Base-by-base conservation (phyloP, 2,329 filamentous ascomycete genomes). In the Xylaria sp. region DNA sequence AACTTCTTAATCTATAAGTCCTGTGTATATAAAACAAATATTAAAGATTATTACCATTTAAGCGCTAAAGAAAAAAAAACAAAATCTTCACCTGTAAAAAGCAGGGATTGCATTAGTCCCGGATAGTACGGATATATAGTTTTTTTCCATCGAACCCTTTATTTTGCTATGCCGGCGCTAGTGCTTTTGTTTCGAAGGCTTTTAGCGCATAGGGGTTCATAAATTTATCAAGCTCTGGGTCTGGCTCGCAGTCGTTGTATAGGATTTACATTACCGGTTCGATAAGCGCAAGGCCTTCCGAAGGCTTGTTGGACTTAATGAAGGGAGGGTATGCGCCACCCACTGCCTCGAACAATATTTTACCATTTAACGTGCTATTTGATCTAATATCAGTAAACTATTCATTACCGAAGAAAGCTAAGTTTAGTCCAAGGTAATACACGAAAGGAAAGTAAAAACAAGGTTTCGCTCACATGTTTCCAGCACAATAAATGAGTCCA, bases 1-100 rank as follows among this genome's bases (percentile, higher is more conserved):
- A 73, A 69, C 54, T 73, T 77, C 50, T 75, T 67, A 0, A 75
- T 34, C 74, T 74, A 77, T 6, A 46, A 9, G 31, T 77, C 70
- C 52, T 66, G 31, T 1, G 8, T 0, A n/a, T n/a, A n/a, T n/a
- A n/a, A n/a, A n/a, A n/a, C 3, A 50, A 1, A 57, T 1, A 12
- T 56, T 18, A 63, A n/a, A 46, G 20, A 34, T 51, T 37, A 34
- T 8, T 2, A 12, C 28, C 2, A 13, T 20, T 20, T 34, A 56
- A n/a, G 25, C 20, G 31, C 12, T 1, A 13, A 48, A 48, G 20
- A 8, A 6, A 15, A 54, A 6, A 3, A 56, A 31, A 10, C 4
- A 5, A 51, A 23, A 13, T 20, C 1, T 58, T n/a, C 25, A 65
- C 63, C 55, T 77, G 76, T 1, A 76, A 15, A 7, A 18, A 61